Conservation (phyloP, 129 eudicot species). For the Flaveria brownii region DNA sequence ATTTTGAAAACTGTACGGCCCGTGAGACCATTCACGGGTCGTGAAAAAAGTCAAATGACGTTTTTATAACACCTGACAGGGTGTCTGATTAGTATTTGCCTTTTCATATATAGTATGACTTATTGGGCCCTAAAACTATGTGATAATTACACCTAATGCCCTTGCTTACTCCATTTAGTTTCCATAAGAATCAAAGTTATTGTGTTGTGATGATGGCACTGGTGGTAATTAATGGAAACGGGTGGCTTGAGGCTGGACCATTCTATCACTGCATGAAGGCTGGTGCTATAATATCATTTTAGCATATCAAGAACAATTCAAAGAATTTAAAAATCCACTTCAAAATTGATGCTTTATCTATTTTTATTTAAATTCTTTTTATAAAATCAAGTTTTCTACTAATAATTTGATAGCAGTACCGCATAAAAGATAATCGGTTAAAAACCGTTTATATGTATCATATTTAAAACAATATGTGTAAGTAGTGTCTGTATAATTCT, state of each 20-base stretch:
- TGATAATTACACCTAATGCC: conserved; percentile 15
- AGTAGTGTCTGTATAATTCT: too few species aligned
- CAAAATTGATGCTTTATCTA: conserved; percentile 15
- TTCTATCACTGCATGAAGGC: conserved; percentile 32
- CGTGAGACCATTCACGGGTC: too few species aligned
- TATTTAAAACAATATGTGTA: too few species aligned
- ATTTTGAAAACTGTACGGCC: too few species aligned
- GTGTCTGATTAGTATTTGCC: too few species aligned
- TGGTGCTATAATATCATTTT: conserved; percentile 36
- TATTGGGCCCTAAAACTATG: not conserved
- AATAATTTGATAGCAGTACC: too few species aligned
- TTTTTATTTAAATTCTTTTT: not conserved
- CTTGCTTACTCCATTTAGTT: not conserved
- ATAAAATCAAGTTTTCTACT: too few species aligned
- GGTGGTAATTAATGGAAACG: conserved; percentile 15
- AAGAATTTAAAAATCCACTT: conserved; percentile 17
- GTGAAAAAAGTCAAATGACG: too few species aligned
- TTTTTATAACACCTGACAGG: too few species aligned
- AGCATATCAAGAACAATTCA: conserved; percentile 39
- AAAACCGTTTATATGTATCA: too few species aligned
- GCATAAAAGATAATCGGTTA: too few species aligned
- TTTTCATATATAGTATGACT: conserved; percentile 4
- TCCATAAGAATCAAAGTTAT: conserved; percentile 8
- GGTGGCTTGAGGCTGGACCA: conserved; percentile 37
- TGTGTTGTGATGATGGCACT: conserved; percentile 20